Conservation (phyloP, 108 stramenopile species). For the Fragilaria crotonensis region DNA sequence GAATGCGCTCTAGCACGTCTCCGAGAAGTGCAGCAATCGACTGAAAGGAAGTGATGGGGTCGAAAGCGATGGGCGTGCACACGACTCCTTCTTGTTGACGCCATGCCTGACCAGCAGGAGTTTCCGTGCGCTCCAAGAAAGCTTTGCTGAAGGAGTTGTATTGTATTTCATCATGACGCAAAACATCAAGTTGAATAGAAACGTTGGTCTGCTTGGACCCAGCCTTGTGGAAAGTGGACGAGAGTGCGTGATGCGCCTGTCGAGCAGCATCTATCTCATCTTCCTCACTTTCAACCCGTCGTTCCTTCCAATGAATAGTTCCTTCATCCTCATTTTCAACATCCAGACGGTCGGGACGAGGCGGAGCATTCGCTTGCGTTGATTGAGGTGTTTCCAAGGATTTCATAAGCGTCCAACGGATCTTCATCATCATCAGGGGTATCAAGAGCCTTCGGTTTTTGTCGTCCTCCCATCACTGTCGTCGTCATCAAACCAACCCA, state of each 20-base stretch:
- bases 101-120: slow-evolving; percentile 36
- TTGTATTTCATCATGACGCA: slow-evolving; percentile 17
- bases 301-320: no score
- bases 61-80: slow-evolving; percentile 32
- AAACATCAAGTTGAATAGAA: slow-evolving; percentile 21
- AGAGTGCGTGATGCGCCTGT: not conserved
- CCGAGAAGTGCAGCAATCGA: slow-evolving; percentile 21
- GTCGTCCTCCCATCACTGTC: slow-evolving; percentile 6
- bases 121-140: slow-evolving; percentile 8
- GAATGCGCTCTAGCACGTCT: slow-evolving; percentile 17
- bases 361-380: not conserved
- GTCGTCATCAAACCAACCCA: slow-evolving; percentile 45
- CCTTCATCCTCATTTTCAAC: slow-evolving; percentile 80
- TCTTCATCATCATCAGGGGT: slow-evolving; percentile 67
- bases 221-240: not conserved
- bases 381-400: slow-evolving; percentile 16
- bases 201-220: slow-evolving; percentile 9
- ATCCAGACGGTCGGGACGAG: slow-evolving; percentile 37
- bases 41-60: slow-evolving; percentile 54
- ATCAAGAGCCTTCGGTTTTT: not conserved
- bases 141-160: slow-evolving; percentile 22
- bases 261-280: no score
- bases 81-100: slow-evolving; percentile 39
- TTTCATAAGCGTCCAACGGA: slow-evolving; percentile 83
- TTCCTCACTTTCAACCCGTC: no score